Base-by-base conservation (phyloP, 805 yeast species). In the Lipomyces orientalis region DNA sequence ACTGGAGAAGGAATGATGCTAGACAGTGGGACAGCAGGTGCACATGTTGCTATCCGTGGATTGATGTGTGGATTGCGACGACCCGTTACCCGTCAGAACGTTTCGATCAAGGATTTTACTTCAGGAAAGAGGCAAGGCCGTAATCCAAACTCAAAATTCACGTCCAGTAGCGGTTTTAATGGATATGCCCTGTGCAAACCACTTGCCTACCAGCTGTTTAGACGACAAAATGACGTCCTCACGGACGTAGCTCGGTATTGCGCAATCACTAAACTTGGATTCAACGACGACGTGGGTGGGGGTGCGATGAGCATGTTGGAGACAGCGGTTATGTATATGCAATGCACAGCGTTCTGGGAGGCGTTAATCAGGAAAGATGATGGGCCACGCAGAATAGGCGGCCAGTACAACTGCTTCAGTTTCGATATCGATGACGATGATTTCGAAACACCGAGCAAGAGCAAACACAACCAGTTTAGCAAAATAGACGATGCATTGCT, bases 21-120 rank as follows among this genome's bases (percentile, higher is more conserved):
- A 2, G 62, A 65, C 31, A 43, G 46, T 14, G 29, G 33, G n/a
- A 39, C 43, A 6, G 4, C 62, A 2, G 61, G 62, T 5, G 58
- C 65, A 2, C 51, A 64, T n/a, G n/a, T 64, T 16, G 67, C 65
- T n/a, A 65, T 61, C 2, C 66, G 60, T 22, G 71, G 71, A 4
- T 35, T 63, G 7, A 58, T 60, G 58, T 9, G 37, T 16, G 22
- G 57, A 7, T 49, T 68, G 31, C 64, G 66, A 6, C 19, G 35
- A n/a, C 64, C 64, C 2, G 61, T 62, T n/a, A 33, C 55, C 2
- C 58, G 71, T 2, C 58, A 31, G 5, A 54, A 62, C 19, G 16
- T 69, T 39, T 64, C 71, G 6, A 69, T 67, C 16, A 66, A 60
- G 54, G 60, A 58, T 29, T 66, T 54, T 54, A 29, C 25, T 7